phyloP scores from a whole-genome alignment of 495 filamentous ascomycete genomes.

The Neurospora sp. region DNA sequence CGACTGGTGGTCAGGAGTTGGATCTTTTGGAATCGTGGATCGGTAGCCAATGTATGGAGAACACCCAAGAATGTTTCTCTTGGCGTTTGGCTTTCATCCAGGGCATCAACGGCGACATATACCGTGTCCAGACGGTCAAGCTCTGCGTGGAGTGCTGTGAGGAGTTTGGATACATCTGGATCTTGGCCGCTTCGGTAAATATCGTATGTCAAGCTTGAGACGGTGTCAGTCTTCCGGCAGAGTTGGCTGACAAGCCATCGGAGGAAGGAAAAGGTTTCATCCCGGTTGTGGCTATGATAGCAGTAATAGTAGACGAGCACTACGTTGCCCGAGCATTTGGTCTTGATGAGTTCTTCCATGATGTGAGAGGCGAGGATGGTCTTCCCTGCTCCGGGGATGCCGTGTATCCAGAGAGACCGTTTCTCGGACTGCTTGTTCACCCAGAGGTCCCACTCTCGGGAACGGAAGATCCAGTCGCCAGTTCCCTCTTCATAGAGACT shows the following conservation, averaged over 20 bases:
- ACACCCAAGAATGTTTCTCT: slow-evolving; percentile 5
- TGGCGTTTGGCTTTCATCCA: slow-evolving; percentile 17
- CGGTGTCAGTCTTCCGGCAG: slow-evolving; percentile 15
- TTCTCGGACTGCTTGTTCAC: neutral
- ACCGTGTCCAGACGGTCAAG: slow-evolving; percentile 3
- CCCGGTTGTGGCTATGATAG: slow-evolving; percentile 22
- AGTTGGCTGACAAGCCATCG: slow-evolving; percentile 20
- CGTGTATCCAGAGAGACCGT: slow-evolving; percentile 28
- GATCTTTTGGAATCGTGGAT: slow-evolving; percentile 24
- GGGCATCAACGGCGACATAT: slow-evolving; percentile 25
- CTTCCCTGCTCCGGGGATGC: slow-evolving; percentile 35
- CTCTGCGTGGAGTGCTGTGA: slow-evolving; percentile 3
- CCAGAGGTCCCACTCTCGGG: slow-evolving; percentile 13
- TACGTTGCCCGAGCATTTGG: slow-evolving; percentile 8
- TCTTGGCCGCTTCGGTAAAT: neutral
- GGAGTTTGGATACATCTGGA: slow-evolving; percentile 1
- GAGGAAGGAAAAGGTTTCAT: slow-evolving; percentile 22
- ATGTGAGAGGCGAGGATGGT: slow-evolving; percentile 27
- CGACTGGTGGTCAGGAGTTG: slow-evolving; percentile 32
- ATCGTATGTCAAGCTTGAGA: slow-evolving; percentile 9
- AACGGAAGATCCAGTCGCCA: slow-evolving; percentile 13
- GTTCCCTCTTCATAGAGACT: slow-evolving; percentile 9
- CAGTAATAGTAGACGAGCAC: slow-evolving; percentile 31
- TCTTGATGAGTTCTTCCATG: slow-evolving; percentile 13
- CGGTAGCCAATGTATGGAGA: slow-evolving; percentile 15